Conservation (phyloP, 176 grass and related monocot genomes). For the Phragmites australis region DNA sequence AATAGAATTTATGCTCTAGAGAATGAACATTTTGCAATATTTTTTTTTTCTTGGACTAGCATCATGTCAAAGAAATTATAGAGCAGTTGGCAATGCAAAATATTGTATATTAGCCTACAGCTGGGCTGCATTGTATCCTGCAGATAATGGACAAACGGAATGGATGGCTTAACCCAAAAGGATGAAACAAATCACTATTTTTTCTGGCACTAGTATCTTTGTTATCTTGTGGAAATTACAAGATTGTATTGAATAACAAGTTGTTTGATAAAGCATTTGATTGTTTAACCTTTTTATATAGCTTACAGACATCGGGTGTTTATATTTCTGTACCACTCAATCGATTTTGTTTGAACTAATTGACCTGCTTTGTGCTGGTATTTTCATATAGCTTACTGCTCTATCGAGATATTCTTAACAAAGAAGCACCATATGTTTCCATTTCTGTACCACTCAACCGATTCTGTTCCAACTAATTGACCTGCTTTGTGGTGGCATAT, state of each 20-base stretch:
- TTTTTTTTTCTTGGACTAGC: not conserved
- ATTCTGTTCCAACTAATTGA: not conserved
- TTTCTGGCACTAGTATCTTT: not conserved
- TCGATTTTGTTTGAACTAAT: too few relatives aligned
- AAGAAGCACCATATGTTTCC: not conserved
- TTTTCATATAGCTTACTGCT: not conserved
- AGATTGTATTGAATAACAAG: too few relatives aligned
- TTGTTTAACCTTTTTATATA: too few relatives aligned
- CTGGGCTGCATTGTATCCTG: not conserved
- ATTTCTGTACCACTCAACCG: not conserved
- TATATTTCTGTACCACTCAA: too few relatives aligned
- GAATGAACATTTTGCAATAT: not conserved
- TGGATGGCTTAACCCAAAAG: not conserved
- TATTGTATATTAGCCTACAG: too few relatives aligned
- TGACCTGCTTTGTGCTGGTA: too few relatives aligned
- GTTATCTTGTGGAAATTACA: too few relatives aligned
- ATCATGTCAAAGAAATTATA: not conserved
- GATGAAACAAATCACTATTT: not conserved
- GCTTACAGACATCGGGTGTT: too few relatives aligned
- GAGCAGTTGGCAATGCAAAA: not conserved
- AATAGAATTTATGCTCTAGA: not conserved
- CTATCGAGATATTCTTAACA: not conserved
- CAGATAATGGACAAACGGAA: not conserved
- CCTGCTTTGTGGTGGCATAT: too few relatives aligned
- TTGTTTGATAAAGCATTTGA: too few relatives aligned